Base-by-base conservation (phyloP, 2,329 filamentous ascomycete species). In the Camillea tinctor region DNA sequence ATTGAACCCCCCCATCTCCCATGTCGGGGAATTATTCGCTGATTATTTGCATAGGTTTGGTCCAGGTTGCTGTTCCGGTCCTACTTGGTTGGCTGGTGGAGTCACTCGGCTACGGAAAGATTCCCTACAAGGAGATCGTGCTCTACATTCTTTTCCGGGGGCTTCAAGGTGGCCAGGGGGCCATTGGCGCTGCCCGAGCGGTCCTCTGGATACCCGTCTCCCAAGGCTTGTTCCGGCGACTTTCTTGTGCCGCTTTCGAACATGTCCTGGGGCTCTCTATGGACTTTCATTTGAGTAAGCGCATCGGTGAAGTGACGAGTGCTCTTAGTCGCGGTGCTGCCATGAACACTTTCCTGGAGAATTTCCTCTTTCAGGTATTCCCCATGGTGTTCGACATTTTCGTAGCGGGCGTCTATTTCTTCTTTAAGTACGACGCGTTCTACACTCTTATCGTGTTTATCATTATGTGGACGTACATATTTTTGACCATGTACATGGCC, bases 231-330 rank as follows among this genome's bases (percentile, higher is more conserved):
- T 82, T 76, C 61, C 75, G 77, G 1, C 66, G 77, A 17, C 69
- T 82, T 1, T 79, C 78, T 0, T 64, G 61, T 50, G 78, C 80
- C 1, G 78, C 80, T 1, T 82, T 82, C 24, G 77, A 80, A 57
- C 80, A 82, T 53, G 78, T 82, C 0, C 66, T 81, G 3, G 73
- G 73, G 0, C 72, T 82, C 1, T 81, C 79, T 0, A 70, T 83
- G 9, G 80, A 83, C 11, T 83, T 83, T 51, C 81, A 83, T 57
- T 69, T 82, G 1, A 79, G 77, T 66, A 83, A 83, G 62, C 75
- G 79, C 50, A 77, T 80, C n/a, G 81, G 80, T 2, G 81, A 83
- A 66, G 79, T 83, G 8, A 79, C 80, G 3, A 82, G 77, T 52
- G 81, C 81, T 0, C 69, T 83, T 0, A 80, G 73, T 58, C 78